Conservation (phyloP, 1,284 basidiomycete genomes). For the Rhodotorula sp. region DNA sequence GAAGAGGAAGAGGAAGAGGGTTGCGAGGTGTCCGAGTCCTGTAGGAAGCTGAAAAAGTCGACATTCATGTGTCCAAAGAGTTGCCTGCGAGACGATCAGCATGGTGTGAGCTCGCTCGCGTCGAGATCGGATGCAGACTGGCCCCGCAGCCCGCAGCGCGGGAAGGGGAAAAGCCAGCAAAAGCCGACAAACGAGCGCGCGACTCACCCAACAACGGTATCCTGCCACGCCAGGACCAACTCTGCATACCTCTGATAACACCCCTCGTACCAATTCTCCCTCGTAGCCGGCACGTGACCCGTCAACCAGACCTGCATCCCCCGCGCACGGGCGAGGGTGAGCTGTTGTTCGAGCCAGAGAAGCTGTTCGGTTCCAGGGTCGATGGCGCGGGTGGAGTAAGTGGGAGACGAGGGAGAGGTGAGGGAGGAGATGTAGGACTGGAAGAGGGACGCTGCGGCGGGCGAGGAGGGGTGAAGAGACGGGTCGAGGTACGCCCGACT, state of each 20-base stretch:
- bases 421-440: not conserved
- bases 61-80: constrained; percentile 69
- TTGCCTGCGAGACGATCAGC: constrained; percentile 52
- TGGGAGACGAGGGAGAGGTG: not conserved
- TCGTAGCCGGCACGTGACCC: constrained; percentile 74
- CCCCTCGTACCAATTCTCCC: constrained; percentile 60
- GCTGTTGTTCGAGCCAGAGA: constrained; percentile 87
- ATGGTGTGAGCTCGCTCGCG: too few relatives aligned
- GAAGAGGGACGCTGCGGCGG: constrained; percentile 3
- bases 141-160: too few relatives aligned
- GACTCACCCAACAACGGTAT: constrained; percentile 73
- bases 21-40: constrained; percentile 44
- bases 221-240: constrained; percentile 77
- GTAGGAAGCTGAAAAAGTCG: constrained; percentile 54
- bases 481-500: not conserved
- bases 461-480: constrained; percentile 1
- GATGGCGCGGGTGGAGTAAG: constrained; percentile 49
- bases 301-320: constrained; percentile 72
- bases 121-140: too few relatives aligned
- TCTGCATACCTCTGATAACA: constrained; percentile 69
- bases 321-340: constrained; percentile 66
- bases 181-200: too few relatives aligned
- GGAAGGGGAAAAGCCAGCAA: too few relatives aligned
- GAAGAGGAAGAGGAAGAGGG: constrained; percentile 2
- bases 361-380: constrained; percentile 82